phyloP scores from a whole-genome alignment of 2,329 filamentous ascomycete genomes.

The Endocalyx cinctus region DNA sequence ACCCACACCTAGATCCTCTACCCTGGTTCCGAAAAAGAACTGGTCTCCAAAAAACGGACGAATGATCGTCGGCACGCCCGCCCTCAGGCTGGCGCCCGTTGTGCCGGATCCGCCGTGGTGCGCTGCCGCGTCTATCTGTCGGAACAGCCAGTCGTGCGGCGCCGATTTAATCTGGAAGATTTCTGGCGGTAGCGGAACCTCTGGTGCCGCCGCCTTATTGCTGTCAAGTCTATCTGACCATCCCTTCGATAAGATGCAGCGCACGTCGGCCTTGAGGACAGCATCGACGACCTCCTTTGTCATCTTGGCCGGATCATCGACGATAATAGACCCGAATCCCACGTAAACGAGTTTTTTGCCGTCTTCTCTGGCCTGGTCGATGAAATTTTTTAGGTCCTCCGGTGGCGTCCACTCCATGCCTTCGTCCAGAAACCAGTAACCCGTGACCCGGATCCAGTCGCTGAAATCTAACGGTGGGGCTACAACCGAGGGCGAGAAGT shows the following conservation, averaged over 20 bases:
- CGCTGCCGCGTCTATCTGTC: slow-evolving; percentile 86
- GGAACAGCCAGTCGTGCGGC: slow-evolving; percentile 95
- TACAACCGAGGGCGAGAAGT: slow-evolving; percentile 93
- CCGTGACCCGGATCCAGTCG: slow-evolving; percentile 95
- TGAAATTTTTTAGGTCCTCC: slow-evolving; percentile 72
- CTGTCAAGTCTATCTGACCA: slow-evolving; percentile 75
- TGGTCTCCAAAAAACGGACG: slow-evolving; percentile 98
- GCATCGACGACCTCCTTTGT: slow-evolving; percentile 92
- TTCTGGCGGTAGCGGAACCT: slow-evolving; percentile 69
- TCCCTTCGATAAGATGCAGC: slow-evolving; percentile 91
- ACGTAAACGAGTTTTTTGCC: slow-evolving; percentile 93
- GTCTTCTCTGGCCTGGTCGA: slow-evolving; percentile 74
- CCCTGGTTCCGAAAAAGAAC: slow-evolving; percentile 86
- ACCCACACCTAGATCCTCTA: slow-evolving; percentile 91
- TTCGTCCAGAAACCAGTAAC: slow-evolving; percentile 97
- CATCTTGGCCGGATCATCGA: slow-evolving; percentile 81
- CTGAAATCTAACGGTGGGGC: slow-evolving; percentile 90
- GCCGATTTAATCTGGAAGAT: slow-evolving; percentile 86
- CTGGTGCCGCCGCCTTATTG: slow-evolving; percentile 40
- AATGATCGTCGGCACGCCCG: slow-evolving; percentile 89
- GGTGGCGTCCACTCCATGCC: slow-evolving; percentile 65
- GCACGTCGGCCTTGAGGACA: slow-evolving; percentile 84
- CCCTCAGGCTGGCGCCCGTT: slow-evolving; percentile 85
- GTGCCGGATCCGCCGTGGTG: slow-evolving; percentile 95
- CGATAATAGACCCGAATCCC: slow-evolving; percentile 93